phyloP scores from a whole-genome alignment of 75 land plant species.

The Gnetum montanum region DNA sequence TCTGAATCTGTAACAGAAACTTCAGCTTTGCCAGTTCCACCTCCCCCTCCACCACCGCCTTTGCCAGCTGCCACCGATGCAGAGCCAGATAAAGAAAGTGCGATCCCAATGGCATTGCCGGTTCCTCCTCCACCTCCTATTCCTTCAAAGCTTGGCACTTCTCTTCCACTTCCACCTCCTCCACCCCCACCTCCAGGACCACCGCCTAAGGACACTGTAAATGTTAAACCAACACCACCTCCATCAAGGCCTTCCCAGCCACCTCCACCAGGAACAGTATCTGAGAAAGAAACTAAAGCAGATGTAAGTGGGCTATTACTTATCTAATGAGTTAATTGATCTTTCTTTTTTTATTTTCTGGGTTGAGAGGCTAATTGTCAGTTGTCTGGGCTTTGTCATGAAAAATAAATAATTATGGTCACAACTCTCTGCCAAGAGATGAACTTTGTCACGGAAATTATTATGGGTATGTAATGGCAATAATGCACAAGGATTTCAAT shows the following conservation, averaged over 20 bases:
- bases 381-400: too few relatives aligned
- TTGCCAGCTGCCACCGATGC: constrained; percentile 35
- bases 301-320: background rate
- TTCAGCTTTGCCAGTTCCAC: constrained; percentile 47
- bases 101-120: constrained; percentile 63
- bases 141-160: constrained; percentile 48
- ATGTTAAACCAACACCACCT: constrained; percentile 39
- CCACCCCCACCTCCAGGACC: constrained; percentile 69
- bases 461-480: too few relatives aligned
- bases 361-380: constrained; percentile 11
- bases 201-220: constrained; percentile 39
- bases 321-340: background rate
- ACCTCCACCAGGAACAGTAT: constrained; percentile 58
- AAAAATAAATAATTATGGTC: too few relatives aligned
- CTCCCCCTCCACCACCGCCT: constrained; percentile 88
- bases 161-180: constrained; percentile 36
- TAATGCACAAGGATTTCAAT: too few relatives aligned
- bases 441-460: too few relatives aligned
- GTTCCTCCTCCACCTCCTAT: constrained; percentile 91
- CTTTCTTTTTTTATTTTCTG: constrained; percentile 14
- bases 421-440: too few relatives aligned
- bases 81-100: constrained; percentile 33
- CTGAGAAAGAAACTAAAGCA: constrained; percentile 16
- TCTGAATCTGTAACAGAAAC: constrained; percentile 42
- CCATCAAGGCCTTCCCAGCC: constrained; percentile 36